These are phyloP conservation scores for Kazachstania kunashirensis DNA, from an alignment of 805 yeast species.

Conservation along the genomic window DNA sequence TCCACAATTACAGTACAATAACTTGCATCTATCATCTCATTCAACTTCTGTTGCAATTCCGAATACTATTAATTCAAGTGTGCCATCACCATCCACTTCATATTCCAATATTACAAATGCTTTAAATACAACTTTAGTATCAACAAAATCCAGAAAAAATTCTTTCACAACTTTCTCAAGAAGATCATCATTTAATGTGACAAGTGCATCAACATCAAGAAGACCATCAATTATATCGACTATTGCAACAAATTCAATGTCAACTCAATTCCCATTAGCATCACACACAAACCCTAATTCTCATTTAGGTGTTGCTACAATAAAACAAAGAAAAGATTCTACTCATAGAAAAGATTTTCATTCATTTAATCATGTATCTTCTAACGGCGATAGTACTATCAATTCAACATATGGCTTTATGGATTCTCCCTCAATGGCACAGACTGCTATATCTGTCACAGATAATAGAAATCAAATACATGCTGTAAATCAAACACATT, in stretches of 20 bases:
- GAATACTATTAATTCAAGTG: too few species aligned
- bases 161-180: slow-evolving; percentile 22
- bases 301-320: background rate
- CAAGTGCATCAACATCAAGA: slow-evolving; percentile 20
- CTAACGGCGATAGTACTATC: background rate
- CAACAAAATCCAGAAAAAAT: slow-evolving; percentile 25
- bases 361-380: background rate
- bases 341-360: slow-evolving; percentile 3
- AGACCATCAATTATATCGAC: slow-evolving; percentile 21
- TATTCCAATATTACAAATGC: slow-evolving; percentile 2
- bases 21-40: background rate
- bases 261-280: slow-evolving; percentile 8
- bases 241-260: slow-evolving; percentile 11
- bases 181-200: slow-evolving; percentile 25
- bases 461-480: background rate
- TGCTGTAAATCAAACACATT: background rate
- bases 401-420: slow-evolving; percentile 2
- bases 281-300: background rate
- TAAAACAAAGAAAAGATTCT: slow-evolving; percentile 1
- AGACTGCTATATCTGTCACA: background rate
- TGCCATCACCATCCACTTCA: slow-evolving; percentile 2
- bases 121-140: slow-evolving; percentile 15
- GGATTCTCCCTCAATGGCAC: slow-evolving; percentile 8
- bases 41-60: too few species aligned
- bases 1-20: background rate